phyloP scores from a whole-genome alignment of 768 basidiomycete species.

The Pleurotus djamor region DNA sequence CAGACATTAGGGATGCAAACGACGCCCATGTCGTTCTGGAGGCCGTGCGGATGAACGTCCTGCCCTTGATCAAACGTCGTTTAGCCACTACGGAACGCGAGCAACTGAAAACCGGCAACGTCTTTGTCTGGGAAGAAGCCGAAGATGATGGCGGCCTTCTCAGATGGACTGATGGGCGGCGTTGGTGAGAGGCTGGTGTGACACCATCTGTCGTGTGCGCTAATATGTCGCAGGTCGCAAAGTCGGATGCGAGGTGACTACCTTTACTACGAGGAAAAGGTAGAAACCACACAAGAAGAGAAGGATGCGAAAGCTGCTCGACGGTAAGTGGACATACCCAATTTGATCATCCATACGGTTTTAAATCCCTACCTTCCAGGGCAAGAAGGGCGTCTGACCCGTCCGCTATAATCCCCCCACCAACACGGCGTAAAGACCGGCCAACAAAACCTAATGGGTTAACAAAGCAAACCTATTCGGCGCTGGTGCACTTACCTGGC shows the following conservation, averaged over 20 bases:
- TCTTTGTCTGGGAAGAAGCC: conserved; percentile 70
- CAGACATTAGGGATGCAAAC: conserved; percentile 56
- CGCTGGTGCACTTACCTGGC: conserved; percentile 47
- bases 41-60: conserved; percentile 52
- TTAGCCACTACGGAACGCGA: conserved; percentile 51
- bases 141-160: conserved; percentile 46
- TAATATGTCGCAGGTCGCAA: conserved; percentile 45
- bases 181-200: conserved; percentile 37
- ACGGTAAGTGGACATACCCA: conserved; percentile 32
- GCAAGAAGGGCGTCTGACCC: conserved; percentile 47
- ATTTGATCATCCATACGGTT: neutral
- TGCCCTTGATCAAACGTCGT: conserved; percentile 54
- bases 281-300: conserved; percentile 56
- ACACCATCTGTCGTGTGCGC: neutral
- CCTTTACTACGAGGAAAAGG: conserved; percentile 64
- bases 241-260: conserved; percentile 66
- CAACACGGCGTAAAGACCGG: conserved; percentile 53
- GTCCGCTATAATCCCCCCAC: conserved; percentile 35
- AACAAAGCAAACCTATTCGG: conserved; percentile 67
- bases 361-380: conserved; percentile 19
- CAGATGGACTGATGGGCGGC: conserved; percentile 64
- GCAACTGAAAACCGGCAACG: conserved; percentile 48
- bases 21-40: conserved; percentile 60
- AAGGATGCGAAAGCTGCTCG: conserved; percentile 57
- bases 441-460: conserved; percentile 59